phyloP scores from a whole-genome alignment of 805 yeast genomes.

The Millerago galiae region DNA sequence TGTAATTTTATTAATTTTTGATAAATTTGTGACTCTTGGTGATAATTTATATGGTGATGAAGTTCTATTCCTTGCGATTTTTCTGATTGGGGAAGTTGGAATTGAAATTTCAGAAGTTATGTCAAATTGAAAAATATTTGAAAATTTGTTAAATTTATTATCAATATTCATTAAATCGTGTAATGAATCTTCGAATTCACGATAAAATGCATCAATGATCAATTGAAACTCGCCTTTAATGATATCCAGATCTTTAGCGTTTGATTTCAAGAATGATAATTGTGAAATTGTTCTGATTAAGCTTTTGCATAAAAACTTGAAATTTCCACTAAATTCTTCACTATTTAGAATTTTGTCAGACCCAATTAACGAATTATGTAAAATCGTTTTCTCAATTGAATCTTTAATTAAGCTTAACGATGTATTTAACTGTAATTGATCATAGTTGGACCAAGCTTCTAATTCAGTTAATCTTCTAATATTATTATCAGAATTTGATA shows the following conservation, averaged over 20 bases:
- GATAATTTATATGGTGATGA: conserved; percentile 19
- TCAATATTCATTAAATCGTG: conserved; percentile 28
- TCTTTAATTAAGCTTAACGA: conserved; percentile 39
- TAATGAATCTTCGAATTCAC: conserved; percentile 22
- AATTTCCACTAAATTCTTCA: conserved; percentile 20
- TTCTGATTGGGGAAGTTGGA: conserved; percentile 23
- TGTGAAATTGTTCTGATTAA: conserved; percentile 13
- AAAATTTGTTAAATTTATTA: conserved; percentile 30
- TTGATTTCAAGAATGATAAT: conserved; percentile 10
- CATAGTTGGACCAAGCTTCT: conserved; percentile 49
- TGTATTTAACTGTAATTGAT: conserved; percentile 35
- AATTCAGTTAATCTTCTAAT: conserved; percentile 42
- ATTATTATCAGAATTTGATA: conserved; percentile 40
- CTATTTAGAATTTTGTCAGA: conserved; percentile 41
- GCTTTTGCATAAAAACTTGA: conserved; percentile 13
- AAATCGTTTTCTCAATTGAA: conserved; percentile 44
- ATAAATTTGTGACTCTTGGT: conserved; percentile 20
- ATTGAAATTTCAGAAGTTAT: conserved; percentile 17
- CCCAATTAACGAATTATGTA: conserved; percentile 48
- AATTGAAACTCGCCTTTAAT: conserved; percentile 15
- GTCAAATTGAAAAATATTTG: conserved; percentile 17
- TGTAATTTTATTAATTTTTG: conserved; percentile 11
- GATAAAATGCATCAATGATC: conserved; percentile 15
- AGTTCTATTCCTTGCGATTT: conserved; percentile 15
- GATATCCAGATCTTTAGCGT: conserved; percentile 8